These are phyloP conservation scores for Penicillium ochrochloron DNA, from an alignment of 495 filamentous ascomycete genomes.

Conservation along the genomic window DNA sequence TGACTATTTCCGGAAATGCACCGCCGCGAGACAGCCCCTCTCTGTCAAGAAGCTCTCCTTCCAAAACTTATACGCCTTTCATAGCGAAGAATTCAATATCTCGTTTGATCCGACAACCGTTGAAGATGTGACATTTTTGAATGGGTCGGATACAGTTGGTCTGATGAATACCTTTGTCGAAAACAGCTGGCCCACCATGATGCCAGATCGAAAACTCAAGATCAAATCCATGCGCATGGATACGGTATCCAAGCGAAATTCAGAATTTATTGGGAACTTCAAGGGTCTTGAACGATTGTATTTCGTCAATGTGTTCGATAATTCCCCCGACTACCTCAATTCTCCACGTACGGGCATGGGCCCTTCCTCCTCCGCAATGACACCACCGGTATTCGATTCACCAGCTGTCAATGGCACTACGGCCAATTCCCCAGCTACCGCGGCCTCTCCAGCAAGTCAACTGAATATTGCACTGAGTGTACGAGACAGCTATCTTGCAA, in stretches of 20 bases:
- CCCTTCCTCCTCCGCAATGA: conserved; percentile 28
- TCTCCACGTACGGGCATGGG: conserved; percentile 28
- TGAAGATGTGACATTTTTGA: conserved; percentile 58
- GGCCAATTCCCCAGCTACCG: conserved; percentile 28
- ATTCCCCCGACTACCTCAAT: conserved; percentile 36
- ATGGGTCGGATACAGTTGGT: conserved; percentile 43
- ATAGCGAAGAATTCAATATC: conserved; percentile 47
- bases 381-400: conserved; percentile 35
- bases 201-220: conserved; percentile 24
- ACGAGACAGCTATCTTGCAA: conserved; percentile 50
- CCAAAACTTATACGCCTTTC: conserved; percentile 62
- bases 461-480: conserved; percentile 34
- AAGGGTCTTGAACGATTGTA: conserved; percentile 51
- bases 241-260: conserved; percentile 43
- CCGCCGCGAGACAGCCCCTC: conserved; percentile 49
- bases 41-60: conserved; percentile 53
- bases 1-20: conserved; percentile 61
- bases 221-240: conserved; percentile 52
- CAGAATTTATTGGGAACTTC: conserved; percentile 44
- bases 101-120: conserved; percentile 47
- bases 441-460: conserved; percentile 34
- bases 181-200: conserved; percentile 50
- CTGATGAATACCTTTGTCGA: conserved; percentile 60
- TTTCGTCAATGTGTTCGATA: conserved; percentile 46
- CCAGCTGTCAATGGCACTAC: conserved; percentile 22